Evolutionary conservation across 202 grass and related monocot species (phyloP), one percentile per base, ranked within the genome.

Genomic region (Elaeis oleifera): DNA sequence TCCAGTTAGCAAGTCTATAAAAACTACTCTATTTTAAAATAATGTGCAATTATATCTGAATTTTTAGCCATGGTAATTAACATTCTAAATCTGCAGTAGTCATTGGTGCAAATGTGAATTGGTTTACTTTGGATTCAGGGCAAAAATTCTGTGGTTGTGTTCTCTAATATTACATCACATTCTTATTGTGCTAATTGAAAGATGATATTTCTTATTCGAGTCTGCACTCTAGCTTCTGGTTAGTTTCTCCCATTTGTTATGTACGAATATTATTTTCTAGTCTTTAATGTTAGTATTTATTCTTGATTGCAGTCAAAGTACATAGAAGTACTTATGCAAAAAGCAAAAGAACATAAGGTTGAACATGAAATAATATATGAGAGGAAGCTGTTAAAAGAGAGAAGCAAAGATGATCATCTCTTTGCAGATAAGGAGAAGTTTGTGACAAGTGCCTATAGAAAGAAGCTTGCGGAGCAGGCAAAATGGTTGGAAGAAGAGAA

Each of bases 401-500:
- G 88, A 64, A 92, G 85, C 72, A 89, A 92, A 71, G 94, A 97
- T 51, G 88, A 97, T 49, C 94, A 97, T 58, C 82, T 92, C 8
- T 92, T 64, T 80, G 74, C 56, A 17, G 84, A 89, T 39, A 92
- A 92, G 72, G 94, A 97, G 22, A 97, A 89, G 70, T 92, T 92
- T 74, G 77, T 97, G 61, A 97, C 94, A 52, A 75, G 84, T 78
- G 94, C 88, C 24, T 97, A 92, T 55, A 86, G 80, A 57, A 97
- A 89, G 75, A 97, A 97, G 76, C 82, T 97, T 54, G 84, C 86
- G 36, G 92, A 97, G 63, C 88, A 89, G 59, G 74, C 61, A 69
- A 91, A 92, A 61, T 92, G 88, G 92, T 63, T 84, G n/a, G 92
- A 97, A 71, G 92, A 97, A 84, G 92, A 97, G 67, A 90, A 72